Base-by-base conservation (phyloP, 2,329 filamentous ascomycete species). In the Dothistroma septosporum region DNA sequence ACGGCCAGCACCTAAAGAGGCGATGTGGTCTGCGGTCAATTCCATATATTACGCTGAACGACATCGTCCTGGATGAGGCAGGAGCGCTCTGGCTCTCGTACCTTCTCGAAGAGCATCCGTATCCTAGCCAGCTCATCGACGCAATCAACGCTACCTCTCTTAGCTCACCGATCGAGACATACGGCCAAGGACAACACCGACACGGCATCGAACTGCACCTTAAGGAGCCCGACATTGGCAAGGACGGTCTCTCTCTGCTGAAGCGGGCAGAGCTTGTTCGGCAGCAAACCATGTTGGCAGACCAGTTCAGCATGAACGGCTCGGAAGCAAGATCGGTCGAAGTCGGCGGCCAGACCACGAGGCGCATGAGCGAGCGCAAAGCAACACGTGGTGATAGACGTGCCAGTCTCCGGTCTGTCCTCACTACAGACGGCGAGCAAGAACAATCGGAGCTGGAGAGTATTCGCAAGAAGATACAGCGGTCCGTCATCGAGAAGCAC, bases 31-130 rank as follows among this genome's bases (percentile, higher is more conserved):
- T 79, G 12, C 70, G 77, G 35, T 72, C 75, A 1, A 68, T 78
- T 16, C 76, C 77, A 6, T 77, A 76, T 66, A 69, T 79, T 59
- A 70, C 73, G 8, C 64, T 79, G 19, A 66, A 61, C 31, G 65
- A 76, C 41, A 70, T 70, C 12, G 68, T 66, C 2, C 68, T 79
- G 60, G 68, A 66, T 16, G 76, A 77, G 60, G 65, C 71, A 19
- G 76, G 74, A 14, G 77, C 75, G 1, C 65, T 78, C 24, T 76
- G 73, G 68, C 70, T 78, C 12, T 78, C 77, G 0, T 76, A 76
- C 63, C 56, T 78, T 6, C 57, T 79, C 19, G 70, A 71, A 48
- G 66, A 73, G 33, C 77, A 79, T 62, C 70, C 74, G 64, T 74
- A 67, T 55, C 76, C 76, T 0, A 69, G 65, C 37, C 72, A 76